Conservation (phyloP, 164 flowering plant species). For the Vitis amurensis region DNA sequence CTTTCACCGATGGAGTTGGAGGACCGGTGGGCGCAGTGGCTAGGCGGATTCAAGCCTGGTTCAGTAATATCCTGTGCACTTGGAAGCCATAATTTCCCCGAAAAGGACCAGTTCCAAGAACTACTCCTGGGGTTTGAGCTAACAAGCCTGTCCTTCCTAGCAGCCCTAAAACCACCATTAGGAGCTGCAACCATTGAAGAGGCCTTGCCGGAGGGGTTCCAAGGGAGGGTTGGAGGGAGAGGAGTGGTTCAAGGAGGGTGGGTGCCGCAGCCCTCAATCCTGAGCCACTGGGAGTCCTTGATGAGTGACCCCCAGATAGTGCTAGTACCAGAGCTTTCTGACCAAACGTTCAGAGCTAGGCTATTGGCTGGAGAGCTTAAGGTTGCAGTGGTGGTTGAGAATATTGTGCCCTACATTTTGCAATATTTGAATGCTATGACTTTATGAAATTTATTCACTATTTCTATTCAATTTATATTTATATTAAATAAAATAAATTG, state of each 20-base stretch:
- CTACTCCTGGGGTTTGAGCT: constrained; percentile 38
- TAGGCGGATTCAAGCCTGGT: constrained; percentile 13
- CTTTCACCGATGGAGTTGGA: constrained; percentile 21
- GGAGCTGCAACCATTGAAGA: constrained; percentile 23
- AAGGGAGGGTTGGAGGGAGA: constrained; percentile 22
- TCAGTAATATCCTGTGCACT: constrained; percentile 38
- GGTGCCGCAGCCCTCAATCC: too few relatives aligned
- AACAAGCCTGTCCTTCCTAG: constrained; percentile 32
- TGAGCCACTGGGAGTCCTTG: background rate
- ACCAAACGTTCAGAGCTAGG: too few relatives aligned
- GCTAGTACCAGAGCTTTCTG: too few relatives aligned
- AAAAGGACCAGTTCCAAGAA: constrained; percentile 34
- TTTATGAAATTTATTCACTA: too few relatives aligned
- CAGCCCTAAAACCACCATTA: constrained; percentile 34
- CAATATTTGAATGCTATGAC: too few relatives aligned
- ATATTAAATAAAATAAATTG: too few relatives aligned
- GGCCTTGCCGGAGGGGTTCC: constrained; percentile 40
- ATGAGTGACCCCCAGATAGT: too few relatives aligned
- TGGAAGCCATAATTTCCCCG: constrained; percentile 31
- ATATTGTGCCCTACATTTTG: too few relatives aligned
- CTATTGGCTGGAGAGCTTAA: too few relatives aligned
- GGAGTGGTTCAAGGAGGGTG: too few relatives aligned
- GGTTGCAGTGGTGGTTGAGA: too few relatives aligned
- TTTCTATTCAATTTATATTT: too few relatives aligned
- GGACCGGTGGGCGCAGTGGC: constrained; percentile 23